Evolutionary conservation across 176 grass and related monocot genomes (phyloP), one percentile per base, ranked within the genome.

Genomic region (Saccharum officinarum): DNA sequence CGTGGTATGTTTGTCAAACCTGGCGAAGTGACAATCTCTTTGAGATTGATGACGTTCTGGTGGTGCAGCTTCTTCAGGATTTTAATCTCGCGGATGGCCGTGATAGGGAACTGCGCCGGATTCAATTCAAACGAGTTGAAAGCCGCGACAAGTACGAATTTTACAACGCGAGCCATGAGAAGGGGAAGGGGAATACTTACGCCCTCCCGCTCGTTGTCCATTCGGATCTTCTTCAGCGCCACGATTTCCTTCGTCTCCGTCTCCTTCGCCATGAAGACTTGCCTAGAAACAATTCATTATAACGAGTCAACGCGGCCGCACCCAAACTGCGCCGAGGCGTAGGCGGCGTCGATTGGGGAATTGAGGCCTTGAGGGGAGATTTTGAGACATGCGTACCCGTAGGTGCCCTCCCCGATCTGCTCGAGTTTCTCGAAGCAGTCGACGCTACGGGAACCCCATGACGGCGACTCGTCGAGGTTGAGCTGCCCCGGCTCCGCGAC

Each of bases 191-290:
- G 18, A 17, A 66, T 76, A 84, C 62, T 38, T 18, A 76, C 62
- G 67, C 96, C 93, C 88, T 95, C 89, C 79, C 96, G 92, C 86
- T 95, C 89, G 86, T 94, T 98, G 46, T 94, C 90, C 89, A 92
- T 95, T 84, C 93, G 89, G 85, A 98, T 98, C 87, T 98, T 98
- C 91, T 95, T 98, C 44, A 95, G 77, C 62, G 91, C 96, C 39
- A 98, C 96, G 59, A 94, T 98, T 79, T 95, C 96, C 63, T 92
- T 79, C 1, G 91, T 95, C 44, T 67, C 75, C 50, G 17, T 92
- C 80, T 98, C 96, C 86, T 89, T 95, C 73, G 96, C 96, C 96
- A 95, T 98, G 74, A 89, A 95, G 17, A 94, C 96, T 81, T 95
- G 93, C 81, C 96, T 98, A 14, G 17, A 31, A 50, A 50, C 41